phyloP scores from a whole-genome alignment of 345 rosid species.

The Bretschneidera sinensis region DNA sequence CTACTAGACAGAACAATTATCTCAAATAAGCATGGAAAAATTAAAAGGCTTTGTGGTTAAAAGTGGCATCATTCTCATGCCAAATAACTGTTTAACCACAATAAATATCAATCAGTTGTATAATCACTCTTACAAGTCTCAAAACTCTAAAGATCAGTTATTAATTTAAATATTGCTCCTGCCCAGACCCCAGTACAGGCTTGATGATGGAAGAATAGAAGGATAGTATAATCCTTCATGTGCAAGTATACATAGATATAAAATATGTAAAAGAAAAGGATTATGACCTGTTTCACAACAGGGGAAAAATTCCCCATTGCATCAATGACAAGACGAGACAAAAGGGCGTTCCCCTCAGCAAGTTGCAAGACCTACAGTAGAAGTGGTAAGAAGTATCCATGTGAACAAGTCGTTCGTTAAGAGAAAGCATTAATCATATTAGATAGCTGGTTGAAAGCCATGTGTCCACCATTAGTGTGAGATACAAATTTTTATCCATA shows the following conservation, averaged over 20 bases:
- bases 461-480: too few species aligned
- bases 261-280: constrained; percentile 6
- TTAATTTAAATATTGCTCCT: too few species aligned
- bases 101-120: too few species aligned
- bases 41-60: background rate
- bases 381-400: constrained; percentile 4
- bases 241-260: background rate
- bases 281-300: constrained; percentile 73
- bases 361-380: constrained; percentile 56
- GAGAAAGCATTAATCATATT: background rate
- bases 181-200: background rate
- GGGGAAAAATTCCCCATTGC: constrained; percentile 99
- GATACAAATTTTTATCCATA: too few species aligned
- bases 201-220: constrained; percentile 5
- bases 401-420: constrained; percentile 1
- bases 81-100: background rate
- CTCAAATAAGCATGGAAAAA: background rate
- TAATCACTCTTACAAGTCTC: too few species aligned
- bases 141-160: too few species aligned
- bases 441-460: background rate
- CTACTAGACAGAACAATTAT: too few species aligned
- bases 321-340: constrained; percentile 72
- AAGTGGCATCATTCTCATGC: background rate
- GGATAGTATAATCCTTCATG: background rate
- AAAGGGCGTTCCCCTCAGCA: constrained; percentile 54